A percentile compares a stretch with the other conserved stretches of the same genome.
These are phyloP conservation scores for Przewalskia tangutica DNA, from an alignment of 257 asterid genomes.

Conservation along the genomic window DNA sequence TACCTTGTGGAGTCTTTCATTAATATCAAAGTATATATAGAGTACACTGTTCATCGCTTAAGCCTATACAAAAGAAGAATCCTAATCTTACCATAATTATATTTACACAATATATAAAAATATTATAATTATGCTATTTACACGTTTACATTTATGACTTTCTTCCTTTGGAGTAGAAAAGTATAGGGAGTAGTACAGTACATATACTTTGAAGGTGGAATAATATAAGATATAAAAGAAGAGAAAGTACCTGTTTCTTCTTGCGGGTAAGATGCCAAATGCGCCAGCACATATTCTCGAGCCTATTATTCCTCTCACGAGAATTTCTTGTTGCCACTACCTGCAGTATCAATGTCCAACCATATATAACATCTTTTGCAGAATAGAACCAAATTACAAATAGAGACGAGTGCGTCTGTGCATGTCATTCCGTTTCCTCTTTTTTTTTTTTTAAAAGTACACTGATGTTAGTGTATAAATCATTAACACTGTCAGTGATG, in stretches of 20 bases:
- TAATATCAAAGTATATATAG: no score
- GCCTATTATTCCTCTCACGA: slow-evolving; percentile 48
- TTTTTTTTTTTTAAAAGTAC: background rate
- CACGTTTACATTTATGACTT: background rate
- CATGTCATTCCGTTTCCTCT: background rate
- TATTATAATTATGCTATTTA: no score
- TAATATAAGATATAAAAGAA: background rate
- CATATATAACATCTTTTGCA: background rate
- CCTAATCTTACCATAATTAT: no score
- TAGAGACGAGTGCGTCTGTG: background rate
- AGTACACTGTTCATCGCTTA: no score
- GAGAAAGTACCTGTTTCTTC: slow-evolving; percentile 46
- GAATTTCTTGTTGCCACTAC: slow-evolving; percentile 58
- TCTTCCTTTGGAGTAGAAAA: background rate
- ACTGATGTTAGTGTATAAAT: background rate
- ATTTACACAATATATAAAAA: no score
- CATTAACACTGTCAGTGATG: background rate
- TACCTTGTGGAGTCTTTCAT: no score
- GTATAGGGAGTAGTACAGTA: background rate
- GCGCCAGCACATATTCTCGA: slow-evolving; percentile 77
- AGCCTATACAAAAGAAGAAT: no score
- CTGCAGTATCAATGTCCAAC: slow-evolving; percentile 14
- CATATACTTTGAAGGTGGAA: background rate
- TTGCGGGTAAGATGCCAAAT: slow-evolving; percentile 71
- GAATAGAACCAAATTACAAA: background rate